Evolutionary conservation across 441 rosid species (phyloP), one percentile per base, ranked within the genome.

Genomic region (Hura crepitans): DNA sequence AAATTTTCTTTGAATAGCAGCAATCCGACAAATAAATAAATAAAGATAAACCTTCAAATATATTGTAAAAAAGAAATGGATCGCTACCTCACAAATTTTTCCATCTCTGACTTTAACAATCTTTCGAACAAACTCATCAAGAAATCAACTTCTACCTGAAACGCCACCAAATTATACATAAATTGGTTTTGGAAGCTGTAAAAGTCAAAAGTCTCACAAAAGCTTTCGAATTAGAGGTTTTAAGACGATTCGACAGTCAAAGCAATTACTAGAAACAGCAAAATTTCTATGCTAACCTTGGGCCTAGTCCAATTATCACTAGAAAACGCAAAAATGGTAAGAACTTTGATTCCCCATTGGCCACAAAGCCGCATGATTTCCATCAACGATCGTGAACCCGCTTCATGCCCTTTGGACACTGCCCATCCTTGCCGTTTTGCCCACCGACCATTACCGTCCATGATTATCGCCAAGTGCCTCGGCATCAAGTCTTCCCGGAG

Each of bases 371-470:
- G 23, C 18, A 78, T 59, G 14, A 83, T 30, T 63, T 66, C 63
- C 77, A 55, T 74, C 22, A 83, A 55, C 5, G 83, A 69, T 43
- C 77, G 59, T 9, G 72, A 68, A 13, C 86, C 85, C 0, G 81
- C 84, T 61, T 78, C 83, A 69, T 81, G 81, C 3, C 89, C 89
- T 0, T 71, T 68, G 0, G 65, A 65, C 27, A 74, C 42, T 17
- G 61, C 55, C 65, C 76, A 22, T 6, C 81, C 86, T 9, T 76
- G 73, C 57, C 74, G 75, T 54, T 71, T 75, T 14, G 86, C 83
- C 86, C 89, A 80, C 77, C 95, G 72, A 10, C 79, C 90, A 64
- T 90, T 92, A 8, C 98, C 96, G 56, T 89, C 98, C 98, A 90
- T 92, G 59, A 92, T 87, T 31, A 90, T 75, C 60, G 98, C 96